Percentiles rank a stretch among this genome's conserved stretches.
Conservation (phyloP, 2,329 filamentous ascomycete genomes). For the Fusarium neocosmosporiellum region DNA sequence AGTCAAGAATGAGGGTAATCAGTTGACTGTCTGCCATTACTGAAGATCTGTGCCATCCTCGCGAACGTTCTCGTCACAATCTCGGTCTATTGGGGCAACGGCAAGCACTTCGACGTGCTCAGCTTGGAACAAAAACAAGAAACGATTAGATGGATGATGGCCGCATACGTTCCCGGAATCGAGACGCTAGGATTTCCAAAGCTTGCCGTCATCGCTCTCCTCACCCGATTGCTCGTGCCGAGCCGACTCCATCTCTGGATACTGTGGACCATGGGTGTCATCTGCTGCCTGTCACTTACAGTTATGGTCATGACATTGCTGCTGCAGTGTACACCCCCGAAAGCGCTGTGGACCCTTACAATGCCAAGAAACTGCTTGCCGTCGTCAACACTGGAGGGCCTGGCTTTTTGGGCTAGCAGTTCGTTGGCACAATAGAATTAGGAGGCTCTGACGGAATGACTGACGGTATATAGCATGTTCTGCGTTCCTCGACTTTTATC, state of each 20-base stretch:
- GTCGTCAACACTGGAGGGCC: neutral
- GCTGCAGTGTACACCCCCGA: constrained; percentile 1
- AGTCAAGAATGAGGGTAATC: neutral
- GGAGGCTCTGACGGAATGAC: neutral
- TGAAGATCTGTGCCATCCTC: constrained; percentile 24
- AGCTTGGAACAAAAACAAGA: constrained; percentile 5
- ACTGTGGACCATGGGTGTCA: neutral
- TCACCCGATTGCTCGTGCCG: neutral
- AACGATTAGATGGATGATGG: constrained; percentile 7
- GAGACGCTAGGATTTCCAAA: constrained; percentile 7
- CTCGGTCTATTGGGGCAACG: constrained; percentile 35
- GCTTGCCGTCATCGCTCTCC: constrained; percentile 7
- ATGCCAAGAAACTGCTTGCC: neutral
- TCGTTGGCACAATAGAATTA: neutral
- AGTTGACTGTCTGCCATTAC: neutral
- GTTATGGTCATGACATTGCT: constrained; percentile 4
- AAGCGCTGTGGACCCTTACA: neutral
- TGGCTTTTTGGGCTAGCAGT: neutral
- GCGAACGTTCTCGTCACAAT: constrained; percentile 29
- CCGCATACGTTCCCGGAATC: constrained; percentile 3
- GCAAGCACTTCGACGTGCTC: constrained; percentile 30
- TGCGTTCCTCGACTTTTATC: constrained; percentile 1
- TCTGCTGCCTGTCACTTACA: constrained; percentile 1
- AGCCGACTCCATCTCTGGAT: neutral
- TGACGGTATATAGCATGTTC: neutral